Evolutionary conservation across 768 basidiomycete genomes (phyloP), one percentile per base, ranked within the genome.

Genomic region (Kwoniella dendrophila): DNA sequence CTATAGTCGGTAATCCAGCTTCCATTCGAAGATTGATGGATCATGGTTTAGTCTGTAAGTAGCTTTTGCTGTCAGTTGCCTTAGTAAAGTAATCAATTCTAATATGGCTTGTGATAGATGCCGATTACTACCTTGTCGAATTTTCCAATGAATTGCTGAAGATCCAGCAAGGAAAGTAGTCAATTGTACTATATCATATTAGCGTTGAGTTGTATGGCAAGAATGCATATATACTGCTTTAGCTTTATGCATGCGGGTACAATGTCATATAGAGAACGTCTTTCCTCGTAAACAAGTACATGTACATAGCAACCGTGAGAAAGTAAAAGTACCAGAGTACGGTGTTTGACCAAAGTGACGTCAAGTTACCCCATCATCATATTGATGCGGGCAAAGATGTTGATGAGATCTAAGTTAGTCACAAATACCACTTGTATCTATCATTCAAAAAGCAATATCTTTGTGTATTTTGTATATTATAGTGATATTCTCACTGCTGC

Each of bases 1-100:
- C 71, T 4, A 72, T 70, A 40, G 70, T 68, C 59, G 73, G 71
- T 10, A 74, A 74, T 54, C 62, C 62, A 5, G 52, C 36, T n/a
- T 65, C 64, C 2, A 51, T 40, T 2, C 41, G 62, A 40, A 29
- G 45, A 36, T 41, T 72, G 16, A 62, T 73, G 67, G 73, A 75
- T 44, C 71, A 73, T 50, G 74, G 74, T 29, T 44, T 72, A 16
- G 64, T 71, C 50, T 75, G 74, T 75, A 63, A 71, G 74, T 71
- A 8, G n/a, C 0, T 6, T 12, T 11, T 45, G 7, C 20, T 40
- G 20, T 20, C 18, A 12, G 40, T 38, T 33, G 6, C 12, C 30
- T 32, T 20, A 11, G 34, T 6, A 16, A 32, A 11, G 22, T 44
- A 6, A 22, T n/a, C 20, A 14, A 22, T 16, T 34, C 12, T 32